A percentile compares a stretch with the other conserved stretches of the same genome.
Conservation (phyloP, 352 stramenopile genomes). For the Phytophthora meadii region DNA sequence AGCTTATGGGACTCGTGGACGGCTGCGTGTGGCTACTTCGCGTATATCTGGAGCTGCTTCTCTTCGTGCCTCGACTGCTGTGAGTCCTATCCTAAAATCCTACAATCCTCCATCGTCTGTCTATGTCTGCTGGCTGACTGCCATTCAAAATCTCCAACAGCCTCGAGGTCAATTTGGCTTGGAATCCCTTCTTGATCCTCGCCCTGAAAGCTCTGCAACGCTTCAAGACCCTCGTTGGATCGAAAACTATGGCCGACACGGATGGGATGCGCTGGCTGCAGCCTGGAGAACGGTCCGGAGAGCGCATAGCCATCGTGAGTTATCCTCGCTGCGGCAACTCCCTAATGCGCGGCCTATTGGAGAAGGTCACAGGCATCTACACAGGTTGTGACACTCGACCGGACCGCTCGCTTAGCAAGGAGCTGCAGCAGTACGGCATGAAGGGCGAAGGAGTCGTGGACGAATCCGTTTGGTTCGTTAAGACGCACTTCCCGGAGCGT, state of each 20-base stretch:
- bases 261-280: constrained; percentile 72
- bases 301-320: constrained; percentile 92
- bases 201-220: constrained; percentile 43
- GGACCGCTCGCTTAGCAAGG: constrained; percentile 92
- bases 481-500: constrained; percentile 98
- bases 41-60: constrained; percentile 63
- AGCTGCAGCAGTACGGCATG: constrained; percentile 90
- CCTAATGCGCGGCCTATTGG: constrained; percentile 95
- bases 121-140: constrained; percentile 33
- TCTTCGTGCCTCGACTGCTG: constrained; percentile 76
- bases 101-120: constrained; percentile 17
- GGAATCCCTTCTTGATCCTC: constrained; percentile 74
- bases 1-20: constrained; percentile 34
- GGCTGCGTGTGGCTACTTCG: constrained; percentile 59
- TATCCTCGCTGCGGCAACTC: constrained; percentile 98
- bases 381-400: constrained; percentile 97
- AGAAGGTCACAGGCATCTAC: constrained; percentile 94
- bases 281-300: constrained; percentile 63
- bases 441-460: constrained; percentile 95
- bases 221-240: constrained; percentile 26
- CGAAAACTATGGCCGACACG: constrained; percentile 10
- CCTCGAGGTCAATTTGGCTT: constrained; percentile 67
- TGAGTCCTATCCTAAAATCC: constrained; percentile 37
- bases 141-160: constrained; percentile 32
- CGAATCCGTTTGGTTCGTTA: constrained; percentile 96